A percentile compares a stretch with the other conserved stretches of the same genome.
phyloP scores from a whole-genome alignment of 306 rosid species.

The Cercis canadensis region DNA sequence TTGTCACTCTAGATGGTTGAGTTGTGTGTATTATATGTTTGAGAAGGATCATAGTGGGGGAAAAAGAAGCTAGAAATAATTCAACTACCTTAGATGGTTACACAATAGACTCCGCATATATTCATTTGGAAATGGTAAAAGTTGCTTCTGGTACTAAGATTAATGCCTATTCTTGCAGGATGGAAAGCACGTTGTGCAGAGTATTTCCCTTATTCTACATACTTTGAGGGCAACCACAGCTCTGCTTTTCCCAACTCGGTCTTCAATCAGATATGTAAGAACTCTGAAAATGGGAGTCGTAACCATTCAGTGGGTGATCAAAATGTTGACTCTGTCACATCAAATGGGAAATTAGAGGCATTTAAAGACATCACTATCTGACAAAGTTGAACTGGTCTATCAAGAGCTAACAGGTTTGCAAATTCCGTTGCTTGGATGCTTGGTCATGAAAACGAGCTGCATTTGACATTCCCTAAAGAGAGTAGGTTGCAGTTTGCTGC shows the following conservation, averaged over 20 bases:
- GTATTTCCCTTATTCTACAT: slow-evolving; percentile 79
- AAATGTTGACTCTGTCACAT: slow-evolving; percentile 50
- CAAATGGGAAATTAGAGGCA: slow-evolving; percentile 74
- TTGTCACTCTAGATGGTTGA: not conserved
- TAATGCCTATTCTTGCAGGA: slow-evolving; percentile 54
- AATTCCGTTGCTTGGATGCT: slow-evolving; percentile 35
- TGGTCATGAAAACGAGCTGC: slow-evolving; percentile 41
- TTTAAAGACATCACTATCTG: slow-evolving; percentile 65
- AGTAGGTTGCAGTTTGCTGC: slow-evolving; percentile 42
- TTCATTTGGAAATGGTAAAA: slow-evolving; percentile 27
- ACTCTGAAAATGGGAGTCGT: slow-evolving; percentile 60
- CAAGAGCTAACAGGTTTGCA: slow-evolving; percentile 22
- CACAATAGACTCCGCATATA: not conserved
- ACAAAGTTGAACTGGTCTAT: slow-evolving; percentile 31
- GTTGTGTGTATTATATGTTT: not conserved
- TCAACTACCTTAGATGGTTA: not conserved
- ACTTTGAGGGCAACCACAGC: slow-evolving; percentile 72
- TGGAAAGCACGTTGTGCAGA: slow-evolving; percentile 84
- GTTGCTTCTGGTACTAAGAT: slow-evolving; percentile 17
- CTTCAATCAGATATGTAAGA: slow-evolving; percentile 53
- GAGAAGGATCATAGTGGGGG: not conserved
- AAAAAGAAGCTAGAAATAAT: not conserved
- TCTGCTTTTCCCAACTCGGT: slow-evolving; percentile 72
- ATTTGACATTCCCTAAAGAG: slow-evolving; percentile 29
- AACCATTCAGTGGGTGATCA: slow-evolving; percentile 45